A percentile compares a stretch with the other conserved stretches of the same genome.
These are phyloP conservation scores for Capillidium rhysosporum DNA, from an alignment of 371 early-diverging fungal species.

Conservation along the genomic window DNA sequence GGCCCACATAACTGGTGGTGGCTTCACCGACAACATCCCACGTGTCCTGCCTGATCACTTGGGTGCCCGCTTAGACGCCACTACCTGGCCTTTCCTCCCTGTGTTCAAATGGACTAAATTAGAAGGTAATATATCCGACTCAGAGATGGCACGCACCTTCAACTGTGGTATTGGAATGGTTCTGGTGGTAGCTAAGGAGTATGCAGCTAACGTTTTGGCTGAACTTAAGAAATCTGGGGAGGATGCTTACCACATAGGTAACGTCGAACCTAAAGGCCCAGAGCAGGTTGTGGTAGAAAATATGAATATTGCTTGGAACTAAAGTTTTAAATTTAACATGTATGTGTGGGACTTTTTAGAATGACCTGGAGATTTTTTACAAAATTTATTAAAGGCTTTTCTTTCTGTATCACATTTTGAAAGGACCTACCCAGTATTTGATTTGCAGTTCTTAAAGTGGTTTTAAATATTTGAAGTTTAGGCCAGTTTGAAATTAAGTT, in stretches of 20 bases:
- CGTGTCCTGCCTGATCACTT: constrained; percentile 72
- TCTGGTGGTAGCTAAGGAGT: constrained; percentile 42
- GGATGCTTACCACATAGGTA: constrained; percentile 20
- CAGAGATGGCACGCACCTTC: constrained; percentile 88
- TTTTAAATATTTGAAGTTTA: no score
- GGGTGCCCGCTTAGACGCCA: constrained; percentile 63
- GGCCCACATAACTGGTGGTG: constrained; percentile 97
- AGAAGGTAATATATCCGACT: constrained; percentile 47
- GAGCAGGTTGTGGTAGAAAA: neutral
- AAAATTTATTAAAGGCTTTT: no score
- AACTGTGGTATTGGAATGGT: constrained; percentile 98
- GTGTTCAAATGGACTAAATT: constrained; percentile 88
- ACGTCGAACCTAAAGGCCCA: neutral
- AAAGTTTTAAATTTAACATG: no score
- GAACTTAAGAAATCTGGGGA: constrained; percentile 43
- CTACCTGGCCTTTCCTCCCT: constrained; percentile 57
- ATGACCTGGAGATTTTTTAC: no score
- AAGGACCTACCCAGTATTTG: no score
- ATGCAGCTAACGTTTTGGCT: constrained; percentile 34
- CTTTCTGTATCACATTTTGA: no score
- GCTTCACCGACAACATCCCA: constrained; percentile 92
- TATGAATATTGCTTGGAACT: no score
- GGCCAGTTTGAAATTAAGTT: no score
- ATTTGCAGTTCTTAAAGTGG: no score
- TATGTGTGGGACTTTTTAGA: no score